phyloP scores from a whole-genome alignment of 306 rosid genomes.

The Malus sieversii region DNA sequence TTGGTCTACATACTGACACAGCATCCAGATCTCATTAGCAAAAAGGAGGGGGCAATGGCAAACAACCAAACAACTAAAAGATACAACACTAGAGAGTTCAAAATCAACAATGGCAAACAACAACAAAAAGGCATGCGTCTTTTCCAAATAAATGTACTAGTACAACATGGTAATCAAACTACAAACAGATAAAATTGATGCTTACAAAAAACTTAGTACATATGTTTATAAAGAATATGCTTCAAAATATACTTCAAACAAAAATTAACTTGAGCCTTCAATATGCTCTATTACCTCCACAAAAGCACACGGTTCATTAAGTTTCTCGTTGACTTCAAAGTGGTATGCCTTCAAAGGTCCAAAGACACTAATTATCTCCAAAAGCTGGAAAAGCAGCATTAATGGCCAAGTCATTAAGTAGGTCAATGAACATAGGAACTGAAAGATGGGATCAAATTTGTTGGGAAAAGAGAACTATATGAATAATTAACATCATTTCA shows the following conservation, averaged over 20 bases:
- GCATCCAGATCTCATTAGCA: slow-evolving; percentile 25
- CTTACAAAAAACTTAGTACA: not conserved
- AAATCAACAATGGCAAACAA: not conserved
- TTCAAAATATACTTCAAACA: not conserved
- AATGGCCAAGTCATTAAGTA: slow-evolving; percentile 5
- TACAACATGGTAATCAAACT: not conserved
- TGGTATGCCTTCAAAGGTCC: slow-evolving; percentile 84
- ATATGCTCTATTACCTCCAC: slow-evolving; percentile 59
- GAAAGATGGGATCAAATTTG: not conserved
- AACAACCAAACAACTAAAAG: too few species aligned
- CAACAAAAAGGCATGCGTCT: not conserved
- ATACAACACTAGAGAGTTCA: not conserved
- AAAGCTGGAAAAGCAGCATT: slow-evolving; percentile 44
- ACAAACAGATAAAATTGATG: not conserved
- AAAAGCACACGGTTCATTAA: slow-evolving; percentile 55
- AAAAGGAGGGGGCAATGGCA: not conserved
- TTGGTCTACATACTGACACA: slow-evolving; percentile 66
- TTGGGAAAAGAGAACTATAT: not conserved
- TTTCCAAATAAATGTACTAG: not conserved
- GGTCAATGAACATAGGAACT: not conserved
- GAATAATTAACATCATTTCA: not conserved
- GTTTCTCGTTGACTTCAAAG: slow-evolving; percentile 43
- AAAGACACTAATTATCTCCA: slow-evolving; percentile 75
- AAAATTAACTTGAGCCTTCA: not conserved
- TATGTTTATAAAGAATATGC: not conserved